Percentiles rank a stretch among this genome's conserved stretches.
Evolutionary conservation across 78 protist species (phyloP).

Genomic region (Isochrysis galbana): DNA sequence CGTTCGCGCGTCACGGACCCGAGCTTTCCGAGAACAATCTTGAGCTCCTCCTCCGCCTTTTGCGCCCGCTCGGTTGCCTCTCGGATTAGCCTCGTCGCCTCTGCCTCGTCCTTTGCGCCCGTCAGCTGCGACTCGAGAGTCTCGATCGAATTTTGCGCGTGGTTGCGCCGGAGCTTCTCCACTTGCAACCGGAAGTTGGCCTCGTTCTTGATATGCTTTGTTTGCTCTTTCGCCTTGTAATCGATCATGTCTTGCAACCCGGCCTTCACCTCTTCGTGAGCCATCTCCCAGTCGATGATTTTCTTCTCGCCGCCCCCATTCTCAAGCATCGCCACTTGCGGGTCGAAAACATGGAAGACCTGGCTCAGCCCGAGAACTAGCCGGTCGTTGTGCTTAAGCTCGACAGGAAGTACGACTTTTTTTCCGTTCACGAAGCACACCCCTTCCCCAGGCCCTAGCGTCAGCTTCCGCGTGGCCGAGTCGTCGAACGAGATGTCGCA

Average conservation of each 20-base stretch:
- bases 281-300: not conserved
- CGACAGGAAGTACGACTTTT: not conserved
- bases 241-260: not conserved
- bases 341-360: not conserved
- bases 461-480: constrained; percentile 2
- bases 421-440: constrained; percentile 45
- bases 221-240: not conserved
- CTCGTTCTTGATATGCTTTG: not conserved
- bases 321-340: not conserved
- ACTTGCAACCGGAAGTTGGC: not conserved
- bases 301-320: not conserved
- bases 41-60: not conserved
- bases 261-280: not conserved
- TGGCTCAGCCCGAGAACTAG: constrained; percentile 43
- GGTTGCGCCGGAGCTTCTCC: not conserved
- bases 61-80: not conserved
- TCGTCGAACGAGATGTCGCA: not conserved
- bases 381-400: constrained; percentile 38
- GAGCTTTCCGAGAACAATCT: not conserved
- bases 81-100: not conserved
- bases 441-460: not conserved
- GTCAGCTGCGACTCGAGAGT: not conserved
- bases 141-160: not conserved
- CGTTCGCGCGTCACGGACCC: not conserved
- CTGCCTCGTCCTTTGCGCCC: not conserved